A percentile compares a stretch with the other conserved stretches of the same genome.
These are phyloP conservation scores for Trametes coccinea DNA, from an alignment of 768 basidiomycete species.

Conservation along the genomic window DNA sequence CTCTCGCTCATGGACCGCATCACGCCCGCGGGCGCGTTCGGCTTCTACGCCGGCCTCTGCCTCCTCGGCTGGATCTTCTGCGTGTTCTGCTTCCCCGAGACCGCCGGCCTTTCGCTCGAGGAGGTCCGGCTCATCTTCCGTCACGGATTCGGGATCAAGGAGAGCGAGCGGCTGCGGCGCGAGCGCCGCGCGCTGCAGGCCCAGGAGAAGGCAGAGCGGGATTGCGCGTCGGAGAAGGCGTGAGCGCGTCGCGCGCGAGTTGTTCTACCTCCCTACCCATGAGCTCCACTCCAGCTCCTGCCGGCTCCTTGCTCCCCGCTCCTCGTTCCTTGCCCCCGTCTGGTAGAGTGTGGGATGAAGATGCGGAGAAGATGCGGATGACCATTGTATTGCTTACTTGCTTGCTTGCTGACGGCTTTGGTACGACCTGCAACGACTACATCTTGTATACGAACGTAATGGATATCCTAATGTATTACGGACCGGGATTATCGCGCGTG, in stretches of 20 bases:
- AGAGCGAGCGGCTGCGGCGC: conserved; percentile 50
- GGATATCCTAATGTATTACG: conserved; percentile 14
- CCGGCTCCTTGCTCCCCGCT: too few relatives aligned
- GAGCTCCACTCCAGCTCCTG: too few relatives aligned
- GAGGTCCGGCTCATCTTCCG: conserved; percentile 65
- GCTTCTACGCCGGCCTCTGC: conserved; percentile 75
- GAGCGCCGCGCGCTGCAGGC: conserved; percentile 39
- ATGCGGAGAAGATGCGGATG: not conserved
- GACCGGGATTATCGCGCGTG: too few relatives aligned
- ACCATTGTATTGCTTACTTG: not conserved
- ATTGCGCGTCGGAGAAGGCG: conserved; percentile 7
- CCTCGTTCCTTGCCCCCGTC: too few relatives aligned
- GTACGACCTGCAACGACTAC: conserved; percentile 13
- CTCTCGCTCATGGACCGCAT: conserved; percentile 74
- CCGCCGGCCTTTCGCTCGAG: conserved; percentile 69
- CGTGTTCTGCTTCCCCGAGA: conserved; percentile 74
- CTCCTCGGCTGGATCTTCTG: conserved; percentile 71
- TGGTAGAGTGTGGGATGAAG: too few relatives aligned
- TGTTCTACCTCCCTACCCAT: too few relatives aligned
- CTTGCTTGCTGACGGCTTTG: not conserved
- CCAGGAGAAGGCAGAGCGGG: conserved; percentile 2
- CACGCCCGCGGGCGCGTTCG: conserved; percentile 75
- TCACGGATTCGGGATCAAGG: conserved; percentile 62
- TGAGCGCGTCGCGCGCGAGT: not conserved
- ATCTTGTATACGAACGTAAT: conserved; percentile 18